Evolutionary conservation across 495 filamentous ascomycete species (phyloP), one percentile per base, ranked within the genome.

Genomic region (Chaetomidium leptoderma): DNA sequence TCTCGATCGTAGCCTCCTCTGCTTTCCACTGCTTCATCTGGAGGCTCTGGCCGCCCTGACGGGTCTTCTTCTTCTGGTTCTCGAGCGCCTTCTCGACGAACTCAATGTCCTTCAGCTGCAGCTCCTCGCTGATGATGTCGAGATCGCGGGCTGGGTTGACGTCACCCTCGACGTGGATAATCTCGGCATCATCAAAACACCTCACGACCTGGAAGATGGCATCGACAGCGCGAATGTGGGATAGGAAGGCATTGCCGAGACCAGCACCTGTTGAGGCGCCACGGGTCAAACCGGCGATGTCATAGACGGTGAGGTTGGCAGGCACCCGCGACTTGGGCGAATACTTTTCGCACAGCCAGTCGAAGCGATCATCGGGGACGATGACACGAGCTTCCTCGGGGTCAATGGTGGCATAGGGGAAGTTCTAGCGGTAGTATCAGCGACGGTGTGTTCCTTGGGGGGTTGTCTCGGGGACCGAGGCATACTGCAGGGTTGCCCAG

Each of bases 161-260:
- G 70, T 97, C 95, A 66, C 95, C 95, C 80, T 99, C 95, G 65
- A 99, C 89, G 80, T 99, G 95, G 70, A 96, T 97, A 71, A 99
- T 97, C 74, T 99, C 95, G 39, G 92, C 93, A 78, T 99, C 95
- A 70, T 99, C 95, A 76, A 99, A 99, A 77, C 89, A 96, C 63
- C 95, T 86, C 36, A 99, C 95, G 40, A 99, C 95, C 78, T 97
- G 92, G 82, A 97, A 99, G 76, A 99, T 96, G 71, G 95, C 95
- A 78, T 99, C 95, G 77, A 99, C 95, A 52, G 93, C 95, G 68
- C 95, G 90, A 66, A 99, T 99, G 72, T 99, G 95, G 14, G 92
- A 97, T 73, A 99, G 78, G 83, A 99, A 99, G 58, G 92, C 84
- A 74, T 99, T 99, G 66, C 95, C 95, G 37, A 99, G 85, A 78